Base-by-base conservation (phyloP, 2,329 filamentous ascomycete species). In the Cordyceps cicadae region DNA sequence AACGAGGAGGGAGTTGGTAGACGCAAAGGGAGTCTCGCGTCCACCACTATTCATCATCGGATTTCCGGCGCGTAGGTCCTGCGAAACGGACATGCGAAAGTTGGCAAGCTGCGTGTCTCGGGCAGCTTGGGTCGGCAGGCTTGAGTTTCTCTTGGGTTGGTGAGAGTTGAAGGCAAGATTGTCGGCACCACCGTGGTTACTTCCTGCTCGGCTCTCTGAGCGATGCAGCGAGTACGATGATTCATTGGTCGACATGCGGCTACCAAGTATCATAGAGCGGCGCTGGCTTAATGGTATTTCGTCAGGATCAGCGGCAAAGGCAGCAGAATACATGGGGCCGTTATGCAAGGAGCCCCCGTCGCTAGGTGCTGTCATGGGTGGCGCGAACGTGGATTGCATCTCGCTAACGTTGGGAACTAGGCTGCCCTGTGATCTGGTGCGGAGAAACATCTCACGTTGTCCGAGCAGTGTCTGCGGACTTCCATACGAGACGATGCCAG, bases 221-320 rank as follows among this genome's bases (percentile, higher is more conserved):
- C 52, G 54, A 45, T 61, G 32, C 1, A 62, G 52, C 5, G 63
- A 56, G 48, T 55, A 58, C 52, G 52, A 45, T 15, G 61, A 62
- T 7, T 46, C 51, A 5, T 46, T 52, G 46, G 69, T 72, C 46
- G 66, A 66, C 64, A 74, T 70, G 53, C 76, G 63, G 66, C 77
- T 81, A 64, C 70, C 78, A 48, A 82, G 80, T 37, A 82, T 83
- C 60, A 89, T 83, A 51, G 82, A 75, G 60, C 81, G 81, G 49
- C 89, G 85, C 66, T 88, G 83, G 48, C 84, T 87, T 19, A 94
- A 78, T 0, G 89, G 87, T 65, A 93, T 78, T 60, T 92, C 83
- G 63, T 92, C 89, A 1, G 80, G 76, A 64, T 84, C 81, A 19
- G 76, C 68, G 21, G 69, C 70, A 9, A 70, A 62, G 60, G 66